Conservation (phyloP, 2,329 filamentous ascomycete species). For the Thielaviopsis euricoi region DNA sequence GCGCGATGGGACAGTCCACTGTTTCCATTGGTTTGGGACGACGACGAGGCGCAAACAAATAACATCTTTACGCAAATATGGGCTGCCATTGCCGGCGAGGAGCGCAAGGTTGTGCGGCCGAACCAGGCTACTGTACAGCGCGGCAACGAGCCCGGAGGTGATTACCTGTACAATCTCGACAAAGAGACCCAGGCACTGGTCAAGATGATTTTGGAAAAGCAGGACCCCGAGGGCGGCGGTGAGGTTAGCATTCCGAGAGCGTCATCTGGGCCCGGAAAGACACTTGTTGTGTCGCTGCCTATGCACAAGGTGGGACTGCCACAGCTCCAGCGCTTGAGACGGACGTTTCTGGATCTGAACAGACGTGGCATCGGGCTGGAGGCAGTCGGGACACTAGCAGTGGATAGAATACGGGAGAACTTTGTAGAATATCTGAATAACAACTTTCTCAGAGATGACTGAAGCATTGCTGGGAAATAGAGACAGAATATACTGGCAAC, state of each 20-base stretch:
- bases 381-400: constrained; percentile 34
- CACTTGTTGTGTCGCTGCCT: constrained; percentile 48
- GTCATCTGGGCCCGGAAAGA: constrained; percentile 22
- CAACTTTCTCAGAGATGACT: constrained; percentile 42
- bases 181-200: constrained; percentile 64
- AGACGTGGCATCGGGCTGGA: constrained; percentile 49
- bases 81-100: constrained; percentile 53
- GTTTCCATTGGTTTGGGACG: constrained; percentile 64
- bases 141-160: constrained; percentile 44
- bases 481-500: background rate
- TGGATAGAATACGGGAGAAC: constrained; percentile 39
- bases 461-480: constrained; percentile 11
- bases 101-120: constrained; percentile 47
- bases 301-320: constrained; percentile 50
- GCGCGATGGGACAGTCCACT: constrained; percentile 70
- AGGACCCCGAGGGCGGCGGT: constrained; percentile 50
- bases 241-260: constrained; percentile 31
- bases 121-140: constrained; percentile 59
- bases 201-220: constrained; percentile 49
- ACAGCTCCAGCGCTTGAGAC: constrained; percentile 58
- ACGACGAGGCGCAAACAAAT: constrained; percentile 41
- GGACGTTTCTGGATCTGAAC: constrained; percentile 64
- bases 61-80: constrained; percentile 50
- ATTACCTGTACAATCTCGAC: constrained; percentile 70
- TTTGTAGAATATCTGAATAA: constrained; percentile 54